Conservation (phyloP, 2,329 filamentous ascomycete species). For the Aspergillus brunneoviolaceus region DNA sequence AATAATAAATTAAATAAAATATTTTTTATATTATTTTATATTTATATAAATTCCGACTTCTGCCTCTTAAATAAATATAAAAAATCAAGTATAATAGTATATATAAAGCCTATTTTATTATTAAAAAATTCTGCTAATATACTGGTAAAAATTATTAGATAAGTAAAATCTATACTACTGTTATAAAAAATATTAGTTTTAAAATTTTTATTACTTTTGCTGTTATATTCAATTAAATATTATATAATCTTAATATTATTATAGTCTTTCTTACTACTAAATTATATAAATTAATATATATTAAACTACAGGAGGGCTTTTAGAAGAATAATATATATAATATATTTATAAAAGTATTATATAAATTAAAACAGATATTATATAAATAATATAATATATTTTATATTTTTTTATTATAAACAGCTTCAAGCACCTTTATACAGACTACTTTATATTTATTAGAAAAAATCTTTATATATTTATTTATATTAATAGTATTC, state of each 20-base stretch:
- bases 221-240: not conserved
- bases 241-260: not conserved
- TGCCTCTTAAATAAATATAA: not conserved
- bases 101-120: not conserved
- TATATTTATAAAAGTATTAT: not conserved
- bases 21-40: not conserved
- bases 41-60: not conserved
- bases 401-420: not conserved
- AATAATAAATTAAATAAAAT: not conserved
- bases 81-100: not conserved
- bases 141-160: not conserved
- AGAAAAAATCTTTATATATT: too few species aligned
- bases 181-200: not conserved
- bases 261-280: not conserved
- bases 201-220: not conserved
- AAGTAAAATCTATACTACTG: not conserved
- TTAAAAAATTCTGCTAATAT: not conserved
- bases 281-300: slow-evolving; percentile 5
- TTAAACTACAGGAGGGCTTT: not conserved
- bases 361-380: not conserved
- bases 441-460: not conserved
- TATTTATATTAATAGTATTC: not conserved
- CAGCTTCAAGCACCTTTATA: not conserved
- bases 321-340: not conserved
- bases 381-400: slow-evolving; percentile 2